Conservation (phyloP, 345 rosid genomes). For the Crucihimalaya himalaica region DNA sequence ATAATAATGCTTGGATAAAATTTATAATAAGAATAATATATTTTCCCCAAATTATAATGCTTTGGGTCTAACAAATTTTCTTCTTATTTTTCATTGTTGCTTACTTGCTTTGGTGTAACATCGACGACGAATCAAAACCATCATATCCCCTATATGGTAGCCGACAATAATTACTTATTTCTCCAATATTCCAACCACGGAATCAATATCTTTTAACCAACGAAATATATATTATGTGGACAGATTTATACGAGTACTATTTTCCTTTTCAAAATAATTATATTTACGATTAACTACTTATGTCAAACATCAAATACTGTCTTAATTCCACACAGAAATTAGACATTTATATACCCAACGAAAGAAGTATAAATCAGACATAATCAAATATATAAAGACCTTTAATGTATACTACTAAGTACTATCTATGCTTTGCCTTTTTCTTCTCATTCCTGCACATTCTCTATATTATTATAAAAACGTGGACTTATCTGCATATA, state of each 20-base stretch:
- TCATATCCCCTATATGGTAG: conserved; percentile 22
- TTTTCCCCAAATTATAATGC: neutral
- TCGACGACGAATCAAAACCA: conserved; percentile 19
- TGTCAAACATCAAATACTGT: neutral
- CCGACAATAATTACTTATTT: conserved; percentile 11
- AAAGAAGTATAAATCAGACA: neutral
- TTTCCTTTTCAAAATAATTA: neutral
- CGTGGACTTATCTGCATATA: conserved; percentile 20
- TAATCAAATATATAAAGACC: conserved; percentile 24
- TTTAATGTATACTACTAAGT: conserved; percentile 13
- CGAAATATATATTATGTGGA: neutral
- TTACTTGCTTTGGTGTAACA: neutral
- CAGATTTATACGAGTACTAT: neutral
- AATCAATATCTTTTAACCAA: no score
- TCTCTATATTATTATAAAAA: conserved; percentile 11
- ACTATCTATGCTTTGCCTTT: conserved; percentile 20
- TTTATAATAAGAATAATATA: neutral
- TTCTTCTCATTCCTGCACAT: conserved; percentile 29
- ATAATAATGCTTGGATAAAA: no score
- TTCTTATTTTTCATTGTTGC: conserved; percentile 1
- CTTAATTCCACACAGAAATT: neutral
- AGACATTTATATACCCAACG: neutral
- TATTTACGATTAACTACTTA: neutral
- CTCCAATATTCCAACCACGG: neutral
- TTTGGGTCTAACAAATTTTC: neutral